Evolutionary conservation across 495 filamentous ascomycete species (phyloP), one percentile per base, ranked within the genome.

Genomic region (Aspergillus bridgeri): DNA sequence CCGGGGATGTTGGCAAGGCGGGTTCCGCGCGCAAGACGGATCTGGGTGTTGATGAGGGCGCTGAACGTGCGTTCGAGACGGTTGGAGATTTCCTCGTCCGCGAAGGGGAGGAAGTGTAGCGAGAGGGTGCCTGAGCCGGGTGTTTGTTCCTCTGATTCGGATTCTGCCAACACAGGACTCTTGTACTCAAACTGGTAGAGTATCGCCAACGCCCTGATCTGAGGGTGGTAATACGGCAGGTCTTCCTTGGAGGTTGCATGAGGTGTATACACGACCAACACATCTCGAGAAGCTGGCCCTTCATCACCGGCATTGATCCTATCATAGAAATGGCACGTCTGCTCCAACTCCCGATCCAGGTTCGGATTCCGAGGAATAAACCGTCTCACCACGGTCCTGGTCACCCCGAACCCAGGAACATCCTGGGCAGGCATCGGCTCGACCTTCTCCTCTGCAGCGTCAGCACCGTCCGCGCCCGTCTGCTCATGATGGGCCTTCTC

Each of bases 171-270:
- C 24, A 1, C 20, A 17, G 48, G 45, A 13, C 46, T 42, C n/a
- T 7, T 23, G 18, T 47, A 24, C 7, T 61, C 62, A 70, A 79
- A 90, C 49, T 81, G 78, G 66, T 95, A 88, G 6, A 90, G 71
- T 69, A 90, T 91, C 1, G 88, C 91, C 24, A 95, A 72, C 5
- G 81, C 83, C 48, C 79, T 79, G 5, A 96, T 85, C 54, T 77
- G 71, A 6, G 93, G 93, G 64, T 96, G 91, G 65, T 98, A 98
- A 73, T 84, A 96, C 6, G 93, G 93, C 48, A 92, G 79, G 18
- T 88, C 82, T 17, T 79, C 75, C 9, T 78, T 71, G 0, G 75
- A 70, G 22, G 78, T 64, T 15, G 85, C 81, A 69, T 96, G 92
- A 24, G 92, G 89, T 23, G 88, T 77, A 66, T 92, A 95, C 19